Percentiles rank a stretch among this genome's conserved stretches.
Evolutionary conservation across 108 stramenopile species (phyloP).

Genomic region (Stephanodiscus minutulus): DNA sequence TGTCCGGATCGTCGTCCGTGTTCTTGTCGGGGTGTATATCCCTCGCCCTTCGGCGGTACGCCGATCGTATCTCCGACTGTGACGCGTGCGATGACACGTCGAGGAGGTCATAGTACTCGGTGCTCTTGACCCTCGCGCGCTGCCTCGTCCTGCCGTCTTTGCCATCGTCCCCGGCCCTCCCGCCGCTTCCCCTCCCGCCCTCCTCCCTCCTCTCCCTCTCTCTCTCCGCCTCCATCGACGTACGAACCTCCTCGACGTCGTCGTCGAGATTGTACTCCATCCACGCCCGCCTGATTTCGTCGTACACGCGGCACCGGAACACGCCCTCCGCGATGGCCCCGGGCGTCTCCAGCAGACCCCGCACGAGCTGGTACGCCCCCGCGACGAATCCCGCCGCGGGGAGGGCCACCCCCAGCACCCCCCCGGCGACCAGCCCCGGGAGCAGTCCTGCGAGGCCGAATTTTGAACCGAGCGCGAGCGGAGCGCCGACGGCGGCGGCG

Average conservation of each 20-base stretch:
- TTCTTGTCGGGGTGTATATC: conserved; percentile 81
- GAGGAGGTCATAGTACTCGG: conserved; percentile 52
- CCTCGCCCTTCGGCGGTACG: conserved; percentile 61
- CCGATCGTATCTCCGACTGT: conserved; percentile 55
- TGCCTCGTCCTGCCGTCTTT: background rate
- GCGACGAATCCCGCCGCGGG: conserved; percentile 17
- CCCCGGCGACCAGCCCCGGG: conserved; percentile 11
- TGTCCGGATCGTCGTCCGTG: conserved; percentile 27
- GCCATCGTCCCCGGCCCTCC: background rate
- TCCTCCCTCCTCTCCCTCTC: background rate
- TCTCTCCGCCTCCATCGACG: conserved; percentile 22
- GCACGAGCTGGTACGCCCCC: conserved; percentile 21
- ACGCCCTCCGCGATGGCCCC: conserved; percentile 31
- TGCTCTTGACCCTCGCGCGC: conserved; percentile 24
- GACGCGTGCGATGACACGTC: conserved; percentile 37
- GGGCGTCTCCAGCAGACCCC: conserved; percentile 29
- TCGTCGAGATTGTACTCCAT: conserved; percentile 38
- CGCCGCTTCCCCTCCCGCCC: background rate
- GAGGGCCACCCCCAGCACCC: conserved; percentile 17
- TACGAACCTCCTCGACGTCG: conserved; percentile 23
- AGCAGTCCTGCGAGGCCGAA: conserved; percentile 23
- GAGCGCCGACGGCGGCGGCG: conserved; percentile 22
- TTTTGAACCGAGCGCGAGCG: background rate
- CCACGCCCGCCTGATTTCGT: conserved; percentile 25
- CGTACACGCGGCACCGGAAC: conserved; percentile 32